These are phyloP conservation scores for Byssothecium circinans DNA, from an alignment of 2,329 filamentous ascomycete species.

Conservation along the genomic window DNA sequence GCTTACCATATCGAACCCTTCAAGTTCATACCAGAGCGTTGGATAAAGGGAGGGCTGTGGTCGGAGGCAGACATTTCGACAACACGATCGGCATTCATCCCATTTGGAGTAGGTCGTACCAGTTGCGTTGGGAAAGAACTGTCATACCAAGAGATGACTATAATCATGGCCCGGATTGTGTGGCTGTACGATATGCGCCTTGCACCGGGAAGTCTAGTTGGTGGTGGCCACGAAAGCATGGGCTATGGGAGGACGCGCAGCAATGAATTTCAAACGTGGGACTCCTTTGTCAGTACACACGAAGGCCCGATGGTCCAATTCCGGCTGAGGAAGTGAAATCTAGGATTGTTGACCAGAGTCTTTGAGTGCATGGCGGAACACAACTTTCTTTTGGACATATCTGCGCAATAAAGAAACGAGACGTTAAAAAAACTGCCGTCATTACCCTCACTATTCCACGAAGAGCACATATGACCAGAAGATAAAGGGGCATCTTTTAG, in stretches of 20 bases:
- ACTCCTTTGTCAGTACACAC: conserved; percentile 22
- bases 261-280: conserved; percentile 5
- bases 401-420: too few species aligned
- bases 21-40: conserved; percentile 12
- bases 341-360: too few species aligned
- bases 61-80: not conserved
- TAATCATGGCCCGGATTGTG: conserved; percentile 10
- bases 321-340: not conserved
- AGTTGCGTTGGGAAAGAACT: conserved; percentile 11
- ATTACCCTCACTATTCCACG: too few species aligned
- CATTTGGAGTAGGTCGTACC: conserved; percentile 9
- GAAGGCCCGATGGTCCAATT: conserved; percentile 33
- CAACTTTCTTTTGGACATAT: too few species aligned
- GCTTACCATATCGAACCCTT: conserved; percentile 16
- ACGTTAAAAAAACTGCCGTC: too few species aligned
- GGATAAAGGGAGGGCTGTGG: conserved; percentile 1
- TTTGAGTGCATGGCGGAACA: too few species aligned
- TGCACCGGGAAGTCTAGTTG: conserved; percentile 11
- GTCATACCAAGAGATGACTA: conserved; percentile 9
- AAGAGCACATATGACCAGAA: too few species aligned
- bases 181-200: conserved; percentile 14
- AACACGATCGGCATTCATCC: conserved; percentile 3
- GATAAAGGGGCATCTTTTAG: too few species aligned
- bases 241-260: not conserved
- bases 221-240: not conserved